Percentiles rank a stretch among this genome's conserved stretches.
Conservation (phyloP, 1,284 basidiomycete species). For the Tilletia setariae region DNA sequence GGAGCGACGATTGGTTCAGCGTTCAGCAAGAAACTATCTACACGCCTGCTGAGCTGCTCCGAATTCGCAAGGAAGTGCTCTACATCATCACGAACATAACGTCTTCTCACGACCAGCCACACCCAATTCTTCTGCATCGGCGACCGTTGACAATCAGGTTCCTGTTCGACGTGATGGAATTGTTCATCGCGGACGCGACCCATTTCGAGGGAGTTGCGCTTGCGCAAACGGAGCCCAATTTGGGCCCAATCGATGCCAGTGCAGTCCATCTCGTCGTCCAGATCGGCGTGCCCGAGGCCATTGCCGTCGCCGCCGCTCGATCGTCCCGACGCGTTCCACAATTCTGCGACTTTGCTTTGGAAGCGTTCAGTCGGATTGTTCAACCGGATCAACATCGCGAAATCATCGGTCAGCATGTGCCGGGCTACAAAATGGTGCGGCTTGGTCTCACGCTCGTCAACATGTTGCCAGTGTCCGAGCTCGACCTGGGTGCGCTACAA, state of each 20-base stretch:
- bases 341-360: conserved; percentile 72
- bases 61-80: conserved; percentile 73
- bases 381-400: conserved; percentile 77
- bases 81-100: conserved; percentile 68
- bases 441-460: conserved; percentile 71
- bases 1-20: no score
- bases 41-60: conserved; percentile 59
- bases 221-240: conserved; percentile 51
- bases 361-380: conserved; percentile 74
- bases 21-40: conserved; percentile 23
- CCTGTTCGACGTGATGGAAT: conserved; percentile 69
- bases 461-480: conserved; percentile 73
- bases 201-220: conserved; percentile 62
- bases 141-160: conserved; percentile 58
- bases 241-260: conserved; percentile 56
- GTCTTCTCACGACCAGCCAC: neutral
- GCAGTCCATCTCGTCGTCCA: conserved; percentile 18
- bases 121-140: neutral
- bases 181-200: conserved; percentile 69
- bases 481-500: conserved; percentile 70
- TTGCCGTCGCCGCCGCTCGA: conserved; percentile 20
- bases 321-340: conserved; percentile 59
- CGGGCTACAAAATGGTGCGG: conserved; percentile 61
- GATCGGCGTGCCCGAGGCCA: neutral
- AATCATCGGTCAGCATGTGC: conserved; percentile 66